Percentiles rank a stretch among this genome's conserved stretches.
Evolutionary conservation across 2,329 filamentous ascomycete genomes (phyloP).

Genomic region (Talaromyces sp.): DNA sequence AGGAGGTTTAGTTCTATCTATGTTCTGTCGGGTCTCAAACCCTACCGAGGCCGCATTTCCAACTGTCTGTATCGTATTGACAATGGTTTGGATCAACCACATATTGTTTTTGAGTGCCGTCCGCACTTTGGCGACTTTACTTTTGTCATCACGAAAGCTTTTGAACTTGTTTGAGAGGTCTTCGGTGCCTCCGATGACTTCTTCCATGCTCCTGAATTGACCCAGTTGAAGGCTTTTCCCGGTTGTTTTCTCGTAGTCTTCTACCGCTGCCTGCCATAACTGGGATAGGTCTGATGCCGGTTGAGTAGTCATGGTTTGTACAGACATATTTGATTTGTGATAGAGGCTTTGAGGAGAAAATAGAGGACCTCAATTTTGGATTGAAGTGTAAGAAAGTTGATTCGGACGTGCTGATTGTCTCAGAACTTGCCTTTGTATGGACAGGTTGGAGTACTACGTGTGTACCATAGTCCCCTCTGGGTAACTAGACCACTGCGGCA

Average conservation of each 20-base stretch:
- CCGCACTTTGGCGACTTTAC: not conserved
- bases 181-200: not conserved
- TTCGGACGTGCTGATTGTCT: too few species aligned
- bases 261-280: not conserved
- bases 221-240: not conserved
- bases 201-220: not conserved
- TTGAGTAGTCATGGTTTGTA: constrained; percentile 1
- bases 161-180: constrained; percentile 1
- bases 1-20: not conserved
- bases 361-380: too few species aligned
- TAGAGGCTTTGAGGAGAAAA: too few species aligned
- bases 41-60: not conserved
- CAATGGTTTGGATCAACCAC: constrained; percentile 3
- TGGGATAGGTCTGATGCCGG: constrained; percentile 1
- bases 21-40: not conserved
- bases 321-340: not conserved
- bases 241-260: constrained; percentile 5
- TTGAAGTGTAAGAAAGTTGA: too few species aligned
- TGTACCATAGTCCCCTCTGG: too few species aligned
- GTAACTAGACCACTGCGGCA: too few species aligned
- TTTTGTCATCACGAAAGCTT: not conserved
- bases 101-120: constrained; percentile 5
- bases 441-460: too few species aligned
- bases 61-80: constrained; percentile 2
- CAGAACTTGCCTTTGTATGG: too few species aligned